Percentiles rank a stretch among this genome's conserved stretches.
These are phyloP conservation scores for Areca catechu DNA, from an alignment of 176 grass and related monocot species.

Conservation along the genomic window DNA sequence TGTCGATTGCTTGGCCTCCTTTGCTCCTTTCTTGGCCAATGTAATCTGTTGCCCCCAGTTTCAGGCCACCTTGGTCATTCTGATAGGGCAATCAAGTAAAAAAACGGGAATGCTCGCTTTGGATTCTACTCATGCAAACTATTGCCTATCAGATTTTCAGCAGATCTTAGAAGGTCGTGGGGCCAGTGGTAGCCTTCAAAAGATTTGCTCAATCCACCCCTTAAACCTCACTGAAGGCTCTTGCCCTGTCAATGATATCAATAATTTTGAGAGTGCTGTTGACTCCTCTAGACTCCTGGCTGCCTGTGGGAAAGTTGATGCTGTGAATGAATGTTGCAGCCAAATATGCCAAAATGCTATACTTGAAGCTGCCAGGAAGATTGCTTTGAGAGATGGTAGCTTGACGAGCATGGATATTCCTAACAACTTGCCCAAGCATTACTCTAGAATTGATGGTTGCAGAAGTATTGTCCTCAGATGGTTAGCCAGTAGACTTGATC, in stretches of 20 bases:
- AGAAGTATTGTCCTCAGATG: conserved; percentile 86
- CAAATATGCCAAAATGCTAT: conserved; percentile 80
- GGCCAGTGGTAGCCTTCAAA: conserved; percentile 49
- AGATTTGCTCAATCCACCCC: conserved; percentile 61
- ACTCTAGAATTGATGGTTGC: conserved; percentile 50
- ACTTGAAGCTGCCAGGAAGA: conserved; percentile 56
- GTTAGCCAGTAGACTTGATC: conserved; percentile 70
- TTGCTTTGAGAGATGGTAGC: conserved; percentile 38
- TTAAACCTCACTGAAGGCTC: conserved; percentile 67
- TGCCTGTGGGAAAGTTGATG: conserved; percentile 69
- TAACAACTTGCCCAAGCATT: neutral
- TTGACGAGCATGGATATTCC: conserved; percentile 20
- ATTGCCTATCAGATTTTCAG: conserved; percentile 86
- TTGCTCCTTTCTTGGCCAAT: conserved; percentile 84
- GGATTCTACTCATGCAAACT: conserved; percentile 57
- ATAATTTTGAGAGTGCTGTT: conserved; percentile 52
- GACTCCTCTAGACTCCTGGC: conserved; percentile 74
- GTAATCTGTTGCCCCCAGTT: conserved; percentile 97
- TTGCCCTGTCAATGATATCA: conserved; percentile 53
- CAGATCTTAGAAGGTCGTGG: conserved; percentile 76
- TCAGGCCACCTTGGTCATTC: conserved; percentile 68
- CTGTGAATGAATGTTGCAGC: conserved; percentile 91
- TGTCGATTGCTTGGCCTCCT: conserved; percentile 64
- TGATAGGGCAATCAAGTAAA: conserved; percentile 90
- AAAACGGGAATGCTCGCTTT: conserved; percentile 64